Evolutionary conservation across 306 rosid species (phyloP).

Genomic region (Hylodesmum podocarpum): DNA sequence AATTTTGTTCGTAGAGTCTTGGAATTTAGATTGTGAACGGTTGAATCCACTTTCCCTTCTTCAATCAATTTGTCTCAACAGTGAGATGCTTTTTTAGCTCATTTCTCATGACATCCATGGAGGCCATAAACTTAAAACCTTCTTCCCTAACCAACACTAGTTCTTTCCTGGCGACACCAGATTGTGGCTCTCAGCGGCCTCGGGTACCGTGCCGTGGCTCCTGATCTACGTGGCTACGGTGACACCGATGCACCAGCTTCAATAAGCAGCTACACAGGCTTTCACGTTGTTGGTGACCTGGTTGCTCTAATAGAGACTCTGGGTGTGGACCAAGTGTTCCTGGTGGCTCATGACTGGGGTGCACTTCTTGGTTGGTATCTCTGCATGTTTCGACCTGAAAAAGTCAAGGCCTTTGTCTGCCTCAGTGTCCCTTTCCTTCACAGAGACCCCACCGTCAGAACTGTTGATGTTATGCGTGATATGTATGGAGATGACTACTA

Average conservation of each 20-base stretch:
- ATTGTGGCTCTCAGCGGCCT: constrained; percentile 25
- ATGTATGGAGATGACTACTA: constrained; percentile 37
- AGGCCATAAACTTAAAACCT: too few relatives aligned
- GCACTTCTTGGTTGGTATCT: constrained; percentile 40
- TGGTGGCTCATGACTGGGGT: constrained; percentile 53
- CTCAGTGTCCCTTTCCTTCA: constrained; percentile 30
- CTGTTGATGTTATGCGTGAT: constrained; percentile 20
- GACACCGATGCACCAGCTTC: constrained; percentile 32
- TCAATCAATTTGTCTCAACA: too few relatives aligned
- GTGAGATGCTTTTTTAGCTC: too few relatives aligned
- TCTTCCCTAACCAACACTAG: constrained; percentile 50
- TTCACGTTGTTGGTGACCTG: constrained; percentile 41
- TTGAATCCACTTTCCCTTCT: too few relatives aligned
- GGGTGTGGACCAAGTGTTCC: constrained; percentile 28
- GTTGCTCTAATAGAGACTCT: constrained; percentile 29
- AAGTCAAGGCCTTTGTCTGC: constrained; percentile 35
- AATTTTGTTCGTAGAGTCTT: too few relatives aligned
- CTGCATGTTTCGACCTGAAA: constrained; percentile 39
- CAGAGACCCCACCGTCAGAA: constrained; percentile 17
- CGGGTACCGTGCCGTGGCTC: constrained; percentile 40
- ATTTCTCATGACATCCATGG: too few relatives aligned
- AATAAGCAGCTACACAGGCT: background rate
- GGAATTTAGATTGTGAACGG: too few relatives aligned
- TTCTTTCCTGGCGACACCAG: constrained; percentile 48
- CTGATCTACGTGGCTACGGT: constrained; percentile 41